These are phyloP conservation scores for Saturnispora gosingensis DNA, from an alignment of 805 yeast species.

Conservation along the genomic window DNA sequence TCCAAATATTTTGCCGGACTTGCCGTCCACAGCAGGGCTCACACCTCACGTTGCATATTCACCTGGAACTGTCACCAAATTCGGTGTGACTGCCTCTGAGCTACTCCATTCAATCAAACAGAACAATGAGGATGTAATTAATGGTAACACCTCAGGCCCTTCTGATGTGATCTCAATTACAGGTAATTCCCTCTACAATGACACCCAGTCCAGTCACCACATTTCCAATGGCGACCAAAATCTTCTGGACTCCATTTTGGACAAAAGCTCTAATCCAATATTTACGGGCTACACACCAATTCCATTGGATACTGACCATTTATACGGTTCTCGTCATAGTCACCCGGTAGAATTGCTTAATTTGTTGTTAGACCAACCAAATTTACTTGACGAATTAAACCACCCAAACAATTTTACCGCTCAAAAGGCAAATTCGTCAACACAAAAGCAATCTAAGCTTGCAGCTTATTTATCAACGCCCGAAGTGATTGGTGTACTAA, in stretches of 20 bases:
- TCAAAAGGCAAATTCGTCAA: not conserved
- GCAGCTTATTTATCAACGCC: conserved; percentile 25
- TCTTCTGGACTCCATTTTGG: not conserved
- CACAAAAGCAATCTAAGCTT: conserved; percentile 16
- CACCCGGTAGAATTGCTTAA: conserved; percentile 21
- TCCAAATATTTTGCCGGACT: not conserved
- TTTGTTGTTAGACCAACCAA: conserved; percentile 29
- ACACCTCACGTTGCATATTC: conserved; percentile 18
- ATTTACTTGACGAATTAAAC: conserved; percentile 28
- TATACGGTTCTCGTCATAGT: conserved; percentile 2
- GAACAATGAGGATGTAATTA: conserved; percentile 1
- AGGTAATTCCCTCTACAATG: not conserved
- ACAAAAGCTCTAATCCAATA: not conserved
- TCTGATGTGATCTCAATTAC: conserved; percentile 2
- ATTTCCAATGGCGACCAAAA: conserved; percentile 1
- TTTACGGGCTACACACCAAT: conserved; percentile 4
- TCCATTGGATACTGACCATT: not conserved
- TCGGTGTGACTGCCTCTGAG: conserved; percentile 26
- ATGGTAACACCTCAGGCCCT: not conserved
- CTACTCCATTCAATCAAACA: conserved; percentile 27
- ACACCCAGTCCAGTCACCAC: not conserved
- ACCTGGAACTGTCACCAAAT: conserved; percentile 15
- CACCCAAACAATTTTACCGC: conserved; percentile 23
- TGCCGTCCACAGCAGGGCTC: conserved; percentile 12
- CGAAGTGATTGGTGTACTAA: conserved; percentile 24